Base-by-base conservation (phyloP, 2,329 filamentous ascomycete species). In the Dothistroma septosporum region DNA sequence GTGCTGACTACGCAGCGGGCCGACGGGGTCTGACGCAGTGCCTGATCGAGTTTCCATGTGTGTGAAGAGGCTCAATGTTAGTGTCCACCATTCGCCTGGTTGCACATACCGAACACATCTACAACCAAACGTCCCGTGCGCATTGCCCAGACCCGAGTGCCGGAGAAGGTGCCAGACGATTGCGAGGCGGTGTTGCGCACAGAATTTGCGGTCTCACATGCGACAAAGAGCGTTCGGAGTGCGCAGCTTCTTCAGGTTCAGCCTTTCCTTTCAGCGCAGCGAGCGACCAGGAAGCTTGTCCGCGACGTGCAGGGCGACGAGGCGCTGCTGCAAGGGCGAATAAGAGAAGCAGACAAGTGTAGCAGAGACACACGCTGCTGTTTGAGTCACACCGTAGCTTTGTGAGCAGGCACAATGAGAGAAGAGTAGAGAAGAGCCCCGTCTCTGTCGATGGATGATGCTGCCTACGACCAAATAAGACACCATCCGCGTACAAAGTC, bases 301-400 rank as follows among this genome's bases (percentile, higher is more conserved):
- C 50, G 50, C 50, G 50, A 31, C 24, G n/a, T 35, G 50, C 50
- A 53, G 50, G 50, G 50, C 50, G 31, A 53, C 50, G 31, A 35
- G n/a, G 12, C 10, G 9, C 50, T 1, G 21, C 3, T 12, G 19
- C 21, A 50, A 53, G 50, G 50, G 50, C 50, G 31, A 35, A 53
- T 28, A 53, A 53, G 22, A 35, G 31, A 35, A 35, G 50, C n/a
- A 12, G 50, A 53, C 50, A 53, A 19, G 50, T 53, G 50, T 35
- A 12, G 16, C 16, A 35, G 31, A 35, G 41, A 44, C 41, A 44
- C 16, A 44, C 14, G 19, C 41, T 44, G 9, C 50, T 53, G 50
- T 22, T 1, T 11, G 50, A 53, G 28, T 35, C 50, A 53, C 48
- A 37, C 35, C 35, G 50, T 32, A 53, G 24, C 50, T 53, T 53